Percentiles rank a stretch among this genome's conserved stretches.
Conservation (phyloP, 2,329 filamentous ascomycete genomes). For the Fusarium sp. region DNA sequence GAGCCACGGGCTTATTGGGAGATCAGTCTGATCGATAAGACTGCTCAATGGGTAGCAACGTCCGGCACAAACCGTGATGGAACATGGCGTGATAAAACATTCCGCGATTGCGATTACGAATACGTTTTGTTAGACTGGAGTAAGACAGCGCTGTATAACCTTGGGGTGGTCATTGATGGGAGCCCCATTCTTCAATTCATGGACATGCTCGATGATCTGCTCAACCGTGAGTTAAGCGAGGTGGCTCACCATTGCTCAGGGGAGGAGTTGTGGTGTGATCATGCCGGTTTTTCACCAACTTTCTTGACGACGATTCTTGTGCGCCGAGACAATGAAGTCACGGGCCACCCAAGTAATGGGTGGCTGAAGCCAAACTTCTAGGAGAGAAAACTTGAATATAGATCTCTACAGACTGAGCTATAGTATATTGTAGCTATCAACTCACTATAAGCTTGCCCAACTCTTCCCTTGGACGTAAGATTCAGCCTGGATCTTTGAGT, state of each 20-base stretch:
- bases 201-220: neutral
- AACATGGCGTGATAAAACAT: rapidly evolving
- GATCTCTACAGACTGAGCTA: too few species aligned
- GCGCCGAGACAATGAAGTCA: neutral
- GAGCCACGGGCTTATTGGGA: rapidly evolving
- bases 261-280: too few species aligned
- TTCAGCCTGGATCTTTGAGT: too few species aligned
- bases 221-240: too few species aligned
- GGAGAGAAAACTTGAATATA: too few species aligned
- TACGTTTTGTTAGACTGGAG: neutral
- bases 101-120: neutral
- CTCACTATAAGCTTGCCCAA: too few species aligned
- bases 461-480: too few species aligned
- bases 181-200: too few species aligned
- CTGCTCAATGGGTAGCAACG: neutral
- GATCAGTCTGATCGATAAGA: neutral
- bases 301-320: neutral
- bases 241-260: too few species aligned
- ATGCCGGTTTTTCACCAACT: neutral
- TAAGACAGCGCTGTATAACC: rapidly evolving
- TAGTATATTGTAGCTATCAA: too few species aligned
- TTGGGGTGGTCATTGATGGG: neutral
- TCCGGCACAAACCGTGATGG: rapidly evolving
- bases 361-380: too few species aligned
- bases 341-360: too few species aligned